A percentile compares a stretch with the other conserved stretches of the same genome.
Conservation (phyloP, 2,329 filamentous ascomycete species). For the Botrytis deweyae region DNA sequence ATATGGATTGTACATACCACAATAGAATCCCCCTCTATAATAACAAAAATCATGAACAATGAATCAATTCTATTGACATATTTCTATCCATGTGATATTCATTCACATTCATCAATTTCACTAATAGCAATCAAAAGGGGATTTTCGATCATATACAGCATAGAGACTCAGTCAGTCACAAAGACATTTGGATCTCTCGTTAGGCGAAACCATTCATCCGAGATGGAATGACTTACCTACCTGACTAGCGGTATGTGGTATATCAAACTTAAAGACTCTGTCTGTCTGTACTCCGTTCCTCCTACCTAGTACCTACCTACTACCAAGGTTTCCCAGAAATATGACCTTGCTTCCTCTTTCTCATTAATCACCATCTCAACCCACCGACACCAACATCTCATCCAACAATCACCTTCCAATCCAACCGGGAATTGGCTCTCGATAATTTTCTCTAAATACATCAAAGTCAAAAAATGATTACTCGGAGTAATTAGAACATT, state of each 20-base stretch:
- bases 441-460: not conserved
- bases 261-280: slow-evolving; percentile 8
- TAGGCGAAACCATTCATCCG: slow-evolving; percentile 1
- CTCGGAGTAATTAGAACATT: slow-evolving; percentile 16
- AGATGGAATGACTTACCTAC: not conserved
- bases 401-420: not conserved
- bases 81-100: not conserved
- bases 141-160: not conserved
- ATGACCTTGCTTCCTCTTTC: not conserved
- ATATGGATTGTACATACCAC: not conserved
- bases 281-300: not conserved
- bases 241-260: not conserved
- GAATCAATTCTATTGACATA: not conserved
- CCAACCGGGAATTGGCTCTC: not conserved
- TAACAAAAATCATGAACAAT: not conserved
- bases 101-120: not conserved
- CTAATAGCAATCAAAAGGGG: not conserved
- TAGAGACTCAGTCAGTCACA: not conserved
- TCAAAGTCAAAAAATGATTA: slow-evolving; percentile 18
- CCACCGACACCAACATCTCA: not conserved
- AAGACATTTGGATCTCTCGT: not conserved
- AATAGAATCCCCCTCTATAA: not conserved
- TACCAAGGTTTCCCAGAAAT: not conserved
- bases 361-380: not conserved
- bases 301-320: not conserved